Base-by-base conservation (phyloP, 139 green algal genomes). In the Coelastrella sp. region DNA sequence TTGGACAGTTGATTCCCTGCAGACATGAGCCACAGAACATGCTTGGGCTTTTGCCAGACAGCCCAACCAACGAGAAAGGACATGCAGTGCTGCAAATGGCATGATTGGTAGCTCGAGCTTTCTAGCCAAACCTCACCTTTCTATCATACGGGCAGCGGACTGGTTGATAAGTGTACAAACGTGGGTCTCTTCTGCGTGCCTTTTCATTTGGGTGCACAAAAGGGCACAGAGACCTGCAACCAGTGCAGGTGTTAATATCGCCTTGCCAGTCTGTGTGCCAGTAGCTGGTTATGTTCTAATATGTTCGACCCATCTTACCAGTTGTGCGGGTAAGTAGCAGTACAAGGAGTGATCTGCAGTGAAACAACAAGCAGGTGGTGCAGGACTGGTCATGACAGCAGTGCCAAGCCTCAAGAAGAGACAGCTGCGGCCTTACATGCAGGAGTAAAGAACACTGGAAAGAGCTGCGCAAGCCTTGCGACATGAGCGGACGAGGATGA, bases 1-100 rank as follows among this genome's bases (percentile, higher is more conserved):
- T 90, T 7, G 92, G 82, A 83, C 95, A 97, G 12, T 65, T 87
- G n/a, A 92, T 90, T 6, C 93, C 92, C 92, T 96, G 94, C 79
- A 68, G 14, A 49, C 22, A 10, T 35, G 19, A 59, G 11, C 6
- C n/a, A 49, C 24, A 82, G 0, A 25, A 49, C 6, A 61, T 61
- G 75, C 24, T 24, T 24, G 27, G 7, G 20, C 20, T 61, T 49
- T 0, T 35, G 82, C 61, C 22, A 24, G 73, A 68, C 35, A 49
- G 35, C 35, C 3, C 35, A 49, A 3, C 35, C 35, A 49, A 49
- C 35, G 35, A 49, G 1, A 49, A 49, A 49, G 35, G 35, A 49
- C 35, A 49, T 49, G 35, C 35, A 49, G 35, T 49, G 35, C 35
- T 49, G 35, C 35, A 49, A 49, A 49, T 49, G 35, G 35, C 35